A percentile compares a stretch with the other conserved stretches of the same genome.
Conservation (phyloP, 129 eudicot species). For the Smallanthus sonchifolius region DNA sequence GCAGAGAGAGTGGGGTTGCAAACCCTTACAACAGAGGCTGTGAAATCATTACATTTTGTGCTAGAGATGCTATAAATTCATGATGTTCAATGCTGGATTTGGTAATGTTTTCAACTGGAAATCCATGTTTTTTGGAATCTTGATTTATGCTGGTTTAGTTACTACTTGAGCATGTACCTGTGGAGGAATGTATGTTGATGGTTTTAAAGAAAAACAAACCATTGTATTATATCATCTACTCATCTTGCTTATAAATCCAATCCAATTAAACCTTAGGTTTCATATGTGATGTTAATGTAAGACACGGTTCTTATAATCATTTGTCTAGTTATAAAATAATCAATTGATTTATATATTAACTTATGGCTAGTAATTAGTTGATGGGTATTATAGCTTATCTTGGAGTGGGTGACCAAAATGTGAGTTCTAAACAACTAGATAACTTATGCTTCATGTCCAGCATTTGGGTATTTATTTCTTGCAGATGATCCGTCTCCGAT, state of each 20-base stretch:
- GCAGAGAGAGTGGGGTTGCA: conserved; percentile 46
- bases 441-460: too few relatives aligned
- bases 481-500: too few relatives aligned
- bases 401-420: too few relatives aligned
- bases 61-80: conserved; percentile 46
- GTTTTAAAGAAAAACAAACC: not conserved
- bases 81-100: conserved; percentile 14
- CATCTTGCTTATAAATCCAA: not conserved
- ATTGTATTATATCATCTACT: not conserved
- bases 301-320: too few relatives aligned
- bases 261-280: not conserved
- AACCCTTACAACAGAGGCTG: conserved; percentile 74
- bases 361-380: too few relatives aligned
- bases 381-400: too few relatives aligned
- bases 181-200: not conserved
- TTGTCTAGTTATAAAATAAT: too few relatives aligned
- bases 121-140: conserved; percentile 18
- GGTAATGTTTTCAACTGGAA: conserved; percentile 26
- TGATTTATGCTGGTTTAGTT: not conserved
- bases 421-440: too few relatives aligned
- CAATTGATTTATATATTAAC: too few relatives aligned
- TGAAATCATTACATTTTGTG: conserved; percentile 67
- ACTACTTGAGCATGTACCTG: not conserved
- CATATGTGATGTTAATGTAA: not conserved
- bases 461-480: too few relatives aligned